Percentiles rank a stretch among this genome's conserved stretches.
Evolutionary conservation across 495 filamentous ascomycete species (phyloP).

Genomic region (Pyrenula aspistea): DNA sequence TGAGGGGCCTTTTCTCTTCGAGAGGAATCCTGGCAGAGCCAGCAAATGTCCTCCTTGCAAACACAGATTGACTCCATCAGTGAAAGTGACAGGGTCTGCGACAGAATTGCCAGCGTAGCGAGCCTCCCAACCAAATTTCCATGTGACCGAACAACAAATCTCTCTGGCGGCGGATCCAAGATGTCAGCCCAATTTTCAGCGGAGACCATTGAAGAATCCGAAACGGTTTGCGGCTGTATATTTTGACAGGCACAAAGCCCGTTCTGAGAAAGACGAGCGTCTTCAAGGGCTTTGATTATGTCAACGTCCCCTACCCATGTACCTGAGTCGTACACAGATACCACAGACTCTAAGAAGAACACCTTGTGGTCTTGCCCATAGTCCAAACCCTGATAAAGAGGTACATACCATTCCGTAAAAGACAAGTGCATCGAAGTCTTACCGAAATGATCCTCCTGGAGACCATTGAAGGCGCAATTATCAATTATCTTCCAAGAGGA

Average conservation of each 20-base stretch:
- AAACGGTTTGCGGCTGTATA: background rate
- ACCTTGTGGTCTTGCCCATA: conserved; percentile 13
- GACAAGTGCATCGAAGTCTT: conserved; percentile 26
- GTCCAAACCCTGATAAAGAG: conserved; percentile 9
- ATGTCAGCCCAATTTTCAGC: conserved; percentile 15
- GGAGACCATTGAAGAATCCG: background rate
- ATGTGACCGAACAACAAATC: conserved; percentile 7
- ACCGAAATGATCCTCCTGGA: conserved; percentile 14
- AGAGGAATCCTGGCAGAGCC: conserved; percentile 2
- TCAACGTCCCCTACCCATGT: conserved; percentile 27
- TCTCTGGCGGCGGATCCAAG: conserved; percentile 7
- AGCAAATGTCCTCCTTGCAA: background rate
- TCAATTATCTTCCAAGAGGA: conserved; percentile 13
- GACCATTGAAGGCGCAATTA: conserved; percentile 18
- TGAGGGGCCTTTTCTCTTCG: background rate
- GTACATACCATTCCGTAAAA: conserved; percentile 20
- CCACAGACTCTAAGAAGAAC: conserved; percentile 16
- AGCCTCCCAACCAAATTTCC: conserved; percentile 12
- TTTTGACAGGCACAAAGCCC: background rate
- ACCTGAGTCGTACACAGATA: conserved; percentile 19
- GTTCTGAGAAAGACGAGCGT: background rate
- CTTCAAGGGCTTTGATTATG: conserved; percentile 7
- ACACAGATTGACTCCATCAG: background rate
- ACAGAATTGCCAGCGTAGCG: conserved; percentile 5
- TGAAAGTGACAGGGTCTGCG: background rate